phyloP scores from a whole-genome alignment of 768 basidiomycete genomes.

The Solioccasus polychromus region DNA sequence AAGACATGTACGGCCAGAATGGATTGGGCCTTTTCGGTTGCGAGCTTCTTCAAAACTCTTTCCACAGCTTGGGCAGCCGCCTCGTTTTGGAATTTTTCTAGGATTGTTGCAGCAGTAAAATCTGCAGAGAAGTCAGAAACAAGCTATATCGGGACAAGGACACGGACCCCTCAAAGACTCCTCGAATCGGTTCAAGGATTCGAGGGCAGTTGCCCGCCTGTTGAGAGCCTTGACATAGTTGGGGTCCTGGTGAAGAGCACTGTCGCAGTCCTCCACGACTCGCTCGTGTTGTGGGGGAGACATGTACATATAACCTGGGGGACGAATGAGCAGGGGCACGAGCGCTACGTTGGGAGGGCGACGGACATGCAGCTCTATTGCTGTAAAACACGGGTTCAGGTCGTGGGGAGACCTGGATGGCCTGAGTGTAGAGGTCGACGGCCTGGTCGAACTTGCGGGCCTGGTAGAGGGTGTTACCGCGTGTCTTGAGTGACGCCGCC shows the following conservation, averaged over 20 bases:
- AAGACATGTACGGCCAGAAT: constrained; percentile 57
- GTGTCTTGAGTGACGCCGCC: constrained; percentile 64
- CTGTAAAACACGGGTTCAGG: constrained; percentile 93
- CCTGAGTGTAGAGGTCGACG: constrained; percentile 66
- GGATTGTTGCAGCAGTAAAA: constrained; percentile 93
- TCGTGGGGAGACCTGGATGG: constrained; percentile 70
- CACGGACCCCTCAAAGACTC: constrained; percentile 76
- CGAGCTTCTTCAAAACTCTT: constrained; percentile 84
- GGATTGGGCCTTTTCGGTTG: constrained; percentile 67
- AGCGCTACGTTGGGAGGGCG: neutral
- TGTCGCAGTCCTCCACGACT: constrained; percentile 86
- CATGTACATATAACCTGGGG: constrained; percentile 86
- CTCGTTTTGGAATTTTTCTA: constrained; percentile 89
- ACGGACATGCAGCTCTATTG: constrained; percentile 93
- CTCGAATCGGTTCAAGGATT: constrained; percentile 68
- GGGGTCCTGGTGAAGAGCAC: constrained; percentile 78
- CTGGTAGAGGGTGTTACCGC: constrained; percentile 72
- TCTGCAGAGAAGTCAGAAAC: constrained; percentile 44
- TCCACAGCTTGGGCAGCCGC: constrained; percentile 78
- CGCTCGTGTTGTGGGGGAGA: constrained; percentile 77
- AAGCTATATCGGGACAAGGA: neutral
- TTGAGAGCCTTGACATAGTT: constrained; percentile 90
- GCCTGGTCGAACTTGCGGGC: constrained; percentile 57
- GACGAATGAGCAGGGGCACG: neutral
- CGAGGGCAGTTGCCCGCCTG: constrained; percentile 82